Evolutionary conservation across 2,329 filamentous ascomycete species (phyloP).

Genomic region (Diaporthe destruens): DNA sequence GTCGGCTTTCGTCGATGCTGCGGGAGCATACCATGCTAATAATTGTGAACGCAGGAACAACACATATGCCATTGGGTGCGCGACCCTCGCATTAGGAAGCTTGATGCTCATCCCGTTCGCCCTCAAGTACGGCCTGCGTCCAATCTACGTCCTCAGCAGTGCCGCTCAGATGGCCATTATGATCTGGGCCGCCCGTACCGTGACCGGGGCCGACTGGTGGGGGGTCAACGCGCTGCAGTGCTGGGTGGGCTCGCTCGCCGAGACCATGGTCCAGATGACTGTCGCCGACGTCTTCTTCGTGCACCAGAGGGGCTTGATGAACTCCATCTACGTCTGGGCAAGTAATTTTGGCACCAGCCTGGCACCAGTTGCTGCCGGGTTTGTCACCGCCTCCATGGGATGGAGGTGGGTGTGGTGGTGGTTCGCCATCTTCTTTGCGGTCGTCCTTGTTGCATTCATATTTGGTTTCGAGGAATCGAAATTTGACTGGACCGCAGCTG

Average conservation of each 20-base stretch:
- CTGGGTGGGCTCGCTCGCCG: constrained; percentile 57
- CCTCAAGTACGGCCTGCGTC: constrained; percentile 59
- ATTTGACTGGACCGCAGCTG: constrained; percentile 40
- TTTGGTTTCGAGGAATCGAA: constrained; percentile 42
- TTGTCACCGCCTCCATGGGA: constrained; percentile 40
- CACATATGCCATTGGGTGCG: constrained; percentile 58
- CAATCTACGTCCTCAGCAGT: constrained; percentile 59
- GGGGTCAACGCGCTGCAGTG: constrained; percentile 58
- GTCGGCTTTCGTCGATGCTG: not conserved
- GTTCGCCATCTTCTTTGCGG: constrained; percentile 40
- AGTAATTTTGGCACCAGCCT: constrained; percentile 49
- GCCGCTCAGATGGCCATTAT: constrained; percentile 52
- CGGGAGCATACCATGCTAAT: not conserved
- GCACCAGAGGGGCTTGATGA: constrained; percentile 61
- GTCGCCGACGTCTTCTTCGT: constrained; percentile 63
- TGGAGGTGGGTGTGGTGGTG: constrained; percentile 43
- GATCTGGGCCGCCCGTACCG: constrained; percentile 58
- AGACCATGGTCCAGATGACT: constrained; percentile 61
- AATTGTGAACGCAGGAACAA: constrained; percentile 51
- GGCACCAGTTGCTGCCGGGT: constrained; percentile 41
- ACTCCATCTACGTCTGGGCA: constrained; percentile 59
- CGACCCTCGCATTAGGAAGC: constrained; percentile 55
- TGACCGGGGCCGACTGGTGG: constrained; percentile 58
- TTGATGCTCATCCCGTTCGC: constrained; percentile 60
- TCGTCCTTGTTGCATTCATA: constrained; percentile 35